phyloP scores from a whole-genome alignment of 805 yeast species.

The Candida germanica region DNA sequence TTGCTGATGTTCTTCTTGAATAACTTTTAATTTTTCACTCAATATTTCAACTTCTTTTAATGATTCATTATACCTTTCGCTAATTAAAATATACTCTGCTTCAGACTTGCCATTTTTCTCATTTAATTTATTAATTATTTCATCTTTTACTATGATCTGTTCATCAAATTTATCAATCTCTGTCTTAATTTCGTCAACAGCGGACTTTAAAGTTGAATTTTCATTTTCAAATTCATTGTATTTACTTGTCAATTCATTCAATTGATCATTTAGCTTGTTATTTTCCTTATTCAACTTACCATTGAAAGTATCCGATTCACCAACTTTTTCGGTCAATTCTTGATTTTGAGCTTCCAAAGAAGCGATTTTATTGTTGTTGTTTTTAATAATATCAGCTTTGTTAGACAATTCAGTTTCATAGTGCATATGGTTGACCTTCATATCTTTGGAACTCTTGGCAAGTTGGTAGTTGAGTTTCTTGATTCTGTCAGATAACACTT shows the following conservation, averaged over 20 bases:
- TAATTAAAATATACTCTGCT: neutral
- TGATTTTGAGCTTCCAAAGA: neutral
- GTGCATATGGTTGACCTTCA: neutral
- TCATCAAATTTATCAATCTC: neutral
- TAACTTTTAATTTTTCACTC: neutral
- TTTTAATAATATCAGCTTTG: neutral
- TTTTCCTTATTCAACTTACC: slow-evolving; percentile 8
- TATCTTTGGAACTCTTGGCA: slow-evolving; percentile 5
- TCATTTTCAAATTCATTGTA: slow-evolving; percentile 2
- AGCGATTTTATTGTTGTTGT: neutral
- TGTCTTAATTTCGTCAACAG: neutral
- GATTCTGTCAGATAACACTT: slow-evolving; percentile 2
- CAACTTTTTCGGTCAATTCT: neutral
- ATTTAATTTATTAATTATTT: neutral
- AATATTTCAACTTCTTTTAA: neutral
- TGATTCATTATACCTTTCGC: neutral
- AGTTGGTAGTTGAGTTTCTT: slow-evolving; percentile 5
- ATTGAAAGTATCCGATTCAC: slow-evolving; percentile 1
- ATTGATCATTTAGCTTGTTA: slow-evolving; percentile 7
- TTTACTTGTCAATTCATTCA: slow-evolving; percentile 6
- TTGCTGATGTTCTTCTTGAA: neutral
- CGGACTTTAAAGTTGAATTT: neutral
- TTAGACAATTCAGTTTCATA: neutral
- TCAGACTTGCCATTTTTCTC: neutral
- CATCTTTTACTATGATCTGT: neutral